phyloP scores from a whole-genome alignment of 2,329 filamentous ascomycete genomes.

The Aspergillus sp. region DNA sequence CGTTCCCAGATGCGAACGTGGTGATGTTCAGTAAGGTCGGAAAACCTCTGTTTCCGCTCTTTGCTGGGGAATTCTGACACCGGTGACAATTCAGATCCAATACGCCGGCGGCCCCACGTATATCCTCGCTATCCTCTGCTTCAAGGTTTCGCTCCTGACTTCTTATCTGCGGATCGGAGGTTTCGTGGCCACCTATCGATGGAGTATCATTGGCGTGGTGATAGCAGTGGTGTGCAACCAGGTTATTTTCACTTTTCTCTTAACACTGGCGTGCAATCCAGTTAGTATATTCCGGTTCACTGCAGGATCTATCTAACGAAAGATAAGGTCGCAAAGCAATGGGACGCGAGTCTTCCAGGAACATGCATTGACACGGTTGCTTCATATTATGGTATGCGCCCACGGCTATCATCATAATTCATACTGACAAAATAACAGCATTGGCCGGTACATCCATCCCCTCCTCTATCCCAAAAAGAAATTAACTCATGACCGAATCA shows the following conservation, averaged over 20 bases:
- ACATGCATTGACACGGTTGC: conserved; percentile 45
- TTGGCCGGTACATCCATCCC: conserved; percentile 9
- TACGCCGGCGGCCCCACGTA: conserved; percentile 33
- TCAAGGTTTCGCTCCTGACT: conserved; percentile 51
- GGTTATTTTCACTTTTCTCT: conserved; percentile 33
- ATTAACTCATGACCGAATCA: neutral
- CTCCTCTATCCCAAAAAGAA: neutral
- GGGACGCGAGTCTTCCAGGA: conserved; percentile 32
- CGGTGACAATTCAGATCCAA: conserved; percentile 24
- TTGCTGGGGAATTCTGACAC: too few relatives aligned
- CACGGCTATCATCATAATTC: neutral
- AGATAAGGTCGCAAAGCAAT: neutral
- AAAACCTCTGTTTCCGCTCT: neutral
- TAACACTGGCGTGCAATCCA: conserved; percentile 31
- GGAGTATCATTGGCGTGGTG: conserved; percentile 38
- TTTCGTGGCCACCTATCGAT: conserved; percentile 39
- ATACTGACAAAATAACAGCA: neutral
- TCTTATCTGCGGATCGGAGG: conserved; percentile 52
- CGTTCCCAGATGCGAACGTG: conserved; percentile 28
- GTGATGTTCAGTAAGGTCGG: conserved; percentile 31
- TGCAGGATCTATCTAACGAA: neutral
- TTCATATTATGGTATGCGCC: conserved; percentile 44
- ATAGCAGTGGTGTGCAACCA: conserved; percentile 43
- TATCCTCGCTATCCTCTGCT: conserved; percentile 42
- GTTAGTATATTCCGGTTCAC: conserved; percentile 20